These are phyloP conservation scores for Strigomonas culicis DNA, from an alignment of 208 protist genomes.

Conservation along the genomic window DNA sequence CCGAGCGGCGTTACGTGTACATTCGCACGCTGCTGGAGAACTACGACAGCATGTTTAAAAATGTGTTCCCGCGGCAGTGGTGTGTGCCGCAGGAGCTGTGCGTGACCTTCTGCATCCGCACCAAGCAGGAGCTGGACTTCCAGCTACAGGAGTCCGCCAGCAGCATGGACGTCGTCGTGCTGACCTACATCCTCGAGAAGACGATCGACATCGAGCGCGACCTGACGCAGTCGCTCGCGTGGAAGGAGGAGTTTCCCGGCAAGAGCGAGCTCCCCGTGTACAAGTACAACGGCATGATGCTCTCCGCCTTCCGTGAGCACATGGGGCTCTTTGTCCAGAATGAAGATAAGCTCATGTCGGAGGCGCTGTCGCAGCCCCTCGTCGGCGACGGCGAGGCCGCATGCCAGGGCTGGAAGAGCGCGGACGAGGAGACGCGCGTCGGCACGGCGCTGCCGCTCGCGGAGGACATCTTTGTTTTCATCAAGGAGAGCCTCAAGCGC, in stretches of 20 bases:
- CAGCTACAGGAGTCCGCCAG: conserved; percentile 56
- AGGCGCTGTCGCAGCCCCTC: conserved; percentile 77
- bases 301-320: conserved; percentile 78
- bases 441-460: conserved; percentile 73
- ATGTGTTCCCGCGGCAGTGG: conserved; percentile 89
- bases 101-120: conserved; percentile 89
- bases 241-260: conserved; percentile 68
- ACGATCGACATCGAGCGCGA: conserved; percentile 93
- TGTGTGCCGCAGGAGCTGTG: conserved; percentile 90
- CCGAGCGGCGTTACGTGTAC: conserved; percentile 91
- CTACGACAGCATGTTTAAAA: conserved; percentile 70
- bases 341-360: conserved; percentile 80
- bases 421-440: conserved; percentile 45
- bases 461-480: conserved; percentile 90
- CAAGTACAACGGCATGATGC: conserved; percentile 79
- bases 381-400: conserved; percentile 70
- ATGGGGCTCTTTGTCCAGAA: conserved; percentile 80
- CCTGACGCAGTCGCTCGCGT: conserved; percentile 75
- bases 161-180: conserved; percentile 71
- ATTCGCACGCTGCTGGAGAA: conserved; percentile 77
- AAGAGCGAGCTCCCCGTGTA: conserved; percentile 63
- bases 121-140: conserved; percentile 83
- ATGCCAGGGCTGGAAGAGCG: conserved; percentile 66
- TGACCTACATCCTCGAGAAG: conserved; percentile 90
- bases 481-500: conserved; percentile 86